These are phyloP conservation scores for Ceratocystis cacaofunesta DNA, from an alignment of 2,329 filamentous ascomycete species.

Conservation along the genomic window DNA sequence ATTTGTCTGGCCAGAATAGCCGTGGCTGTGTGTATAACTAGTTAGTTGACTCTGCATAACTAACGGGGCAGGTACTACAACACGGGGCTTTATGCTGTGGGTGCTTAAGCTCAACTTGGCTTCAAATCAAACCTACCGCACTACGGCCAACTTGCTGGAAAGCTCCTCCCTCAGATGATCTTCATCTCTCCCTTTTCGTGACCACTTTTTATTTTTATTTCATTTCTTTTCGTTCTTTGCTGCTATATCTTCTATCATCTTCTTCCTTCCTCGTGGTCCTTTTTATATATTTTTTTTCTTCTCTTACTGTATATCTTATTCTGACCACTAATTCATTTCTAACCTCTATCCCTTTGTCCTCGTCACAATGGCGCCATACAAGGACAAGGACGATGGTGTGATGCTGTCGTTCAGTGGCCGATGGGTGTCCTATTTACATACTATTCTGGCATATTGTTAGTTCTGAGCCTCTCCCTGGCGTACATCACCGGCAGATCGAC, in stretches of 20 bases:
- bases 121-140: background rate
- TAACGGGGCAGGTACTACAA: background rate
- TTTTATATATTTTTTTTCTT: background rate
- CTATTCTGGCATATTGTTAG: constrained; percentile 63
- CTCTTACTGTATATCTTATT: background rate
- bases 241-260: constrained; percentile 5
- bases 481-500: background rate
- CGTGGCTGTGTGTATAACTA: background rate
- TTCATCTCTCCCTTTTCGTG: constrained; percentile 7
- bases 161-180: background rate
- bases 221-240: constrained; percentile 11
- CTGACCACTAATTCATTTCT: background rate
- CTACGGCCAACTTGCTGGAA: background rate
- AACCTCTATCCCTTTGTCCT: background rate
- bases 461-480: constrained; percentile 17
- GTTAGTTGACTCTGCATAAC: background rate
- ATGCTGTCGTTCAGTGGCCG: constrained; percentile 60
- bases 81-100: background rate
- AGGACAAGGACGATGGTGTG: constrained; percentile 49
- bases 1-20: background rate
- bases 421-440: constrained; percentile 86
- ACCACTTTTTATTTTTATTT: constrained; percentile 8
- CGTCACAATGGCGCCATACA: constrained; percentile 37
- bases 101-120: constrained; percentile 4
- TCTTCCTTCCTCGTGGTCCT: background rate